Evolutionary conservation across 2,329 filamentous ascomycete genomes (phyloP), one percentile per base, ranked within the genome.

Genomic region (Aureobasidium vineae): DNA sequence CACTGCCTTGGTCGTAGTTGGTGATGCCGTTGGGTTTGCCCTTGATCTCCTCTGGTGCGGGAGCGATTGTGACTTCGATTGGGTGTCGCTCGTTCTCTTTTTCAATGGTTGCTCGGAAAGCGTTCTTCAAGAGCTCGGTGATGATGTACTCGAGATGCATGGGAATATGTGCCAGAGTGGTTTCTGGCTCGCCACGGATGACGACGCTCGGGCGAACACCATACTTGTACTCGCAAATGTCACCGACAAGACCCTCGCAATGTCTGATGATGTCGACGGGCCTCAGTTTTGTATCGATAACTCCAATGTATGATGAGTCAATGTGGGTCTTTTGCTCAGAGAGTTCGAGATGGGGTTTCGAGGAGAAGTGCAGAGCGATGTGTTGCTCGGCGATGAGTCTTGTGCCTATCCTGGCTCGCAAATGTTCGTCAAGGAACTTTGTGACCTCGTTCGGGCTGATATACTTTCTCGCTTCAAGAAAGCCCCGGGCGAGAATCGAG

Each of bases 71-170:
- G 68, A 98, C 88, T 70, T 97, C 91, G 47, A 99, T 84, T 1
- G 94, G 91, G 70, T 96, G 90, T 49, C 85, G 84, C 71, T 90
- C 89, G 73, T 86, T 88, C n/a, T 88, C 87, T 67, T 85, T 88
- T 78, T 99, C 95, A 11, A 98, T 88, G 0, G 92, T 96, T 4
- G 95, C 94, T 50, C 95, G 87, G 80, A 98, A 99, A 0, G 93
- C 91, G 74, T 99, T 99, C 78, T 99, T 99, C 67, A 99, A 84
- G 1, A 99, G 84, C 78, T 99, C 95, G 0, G 94, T 99, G 70
- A 97, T 86, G 70, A 99, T 97, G 77, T 99, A 99, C 78, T 98
- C 94, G 28, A 99, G 85, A 77, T 99, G 95, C 76, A 96, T 95
- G 16, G 95, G 95, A 10, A 99, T 89, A 74, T 96, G 95, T 23